A percentile compares a stretch with the other conserved stretches of the same genome.
Evolutionary conservation across 163 green algal genomes (phyloP).

Genomic region (Scenedesmus sp.): DNA sequence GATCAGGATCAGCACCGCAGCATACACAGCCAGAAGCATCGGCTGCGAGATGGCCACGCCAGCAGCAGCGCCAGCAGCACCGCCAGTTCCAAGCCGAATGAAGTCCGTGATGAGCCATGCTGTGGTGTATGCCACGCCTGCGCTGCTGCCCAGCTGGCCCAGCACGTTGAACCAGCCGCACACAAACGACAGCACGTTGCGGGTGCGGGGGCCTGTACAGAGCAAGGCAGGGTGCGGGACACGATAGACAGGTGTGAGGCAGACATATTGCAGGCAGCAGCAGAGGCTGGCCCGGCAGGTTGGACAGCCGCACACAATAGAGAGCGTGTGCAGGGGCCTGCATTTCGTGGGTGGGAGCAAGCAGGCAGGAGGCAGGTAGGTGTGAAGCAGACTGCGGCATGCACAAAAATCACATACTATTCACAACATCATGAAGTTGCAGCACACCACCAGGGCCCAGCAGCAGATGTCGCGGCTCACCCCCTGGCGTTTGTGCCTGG

Average conservation of each 20-base stretch:
- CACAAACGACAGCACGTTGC: constrained; percentile 44
- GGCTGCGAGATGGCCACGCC: neutral
- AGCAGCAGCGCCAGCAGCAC: neutral
- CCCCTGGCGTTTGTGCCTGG: constrained; percentile 51
- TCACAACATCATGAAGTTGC: constrained; percentile 53
- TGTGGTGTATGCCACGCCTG: constrained; percentile 61
- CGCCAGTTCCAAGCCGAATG: neutral
- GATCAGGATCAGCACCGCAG: constrained; percentile 52
- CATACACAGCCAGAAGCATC: constrained; percentile 32
- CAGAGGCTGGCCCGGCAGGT: neutral
- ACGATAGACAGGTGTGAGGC: too few species aligned
- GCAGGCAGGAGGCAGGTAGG: too few species aligned
- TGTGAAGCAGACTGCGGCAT: too few species aligned
- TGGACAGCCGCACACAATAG: too few species aligned
- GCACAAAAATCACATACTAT: too few species aligned
- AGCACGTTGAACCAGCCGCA: constrained; percentile 59
- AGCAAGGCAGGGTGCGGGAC: neutral
- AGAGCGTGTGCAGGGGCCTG: too few species aligned
- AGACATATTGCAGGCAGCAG: neutral
- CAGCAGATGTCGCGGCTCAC: constrained; percentile 42
- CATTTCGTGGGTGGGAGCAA: too few species aligned
- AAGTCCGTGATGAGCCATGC: constrained; percentile 36
- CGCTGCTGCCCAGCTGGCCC: constrained; percentile 59
- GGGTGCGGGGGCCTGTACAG: constrained; percentile 18
- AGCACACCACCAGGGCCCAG: constrained; percentile 52